Evolutionary conservation across 441 rosid genomes (phyloP).

Genomic region (Macaranga tanarius): DNA sequence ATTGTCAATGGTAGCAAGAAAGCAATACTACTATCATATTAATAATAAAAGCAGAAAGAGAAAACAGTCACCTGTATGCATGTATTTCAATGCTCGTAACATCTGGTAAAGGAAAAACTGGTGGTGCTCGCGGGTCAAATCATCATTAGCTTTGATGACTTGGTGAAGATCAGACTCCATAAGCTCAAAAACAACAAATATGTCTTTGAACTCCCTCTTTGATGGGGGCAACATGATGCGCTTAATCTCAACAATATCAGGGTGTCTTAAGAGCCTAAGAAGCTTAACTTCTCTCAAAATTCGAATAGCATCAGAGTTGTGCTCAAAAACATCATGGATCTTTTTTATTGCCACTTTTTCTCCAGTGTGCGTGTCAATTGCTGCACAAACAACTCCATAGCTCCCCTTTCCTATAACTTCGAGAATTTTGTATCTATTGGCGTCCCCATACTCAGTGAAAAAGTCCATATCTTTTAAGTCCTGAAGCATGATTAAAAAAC

Average conservation of each 20-base stretch:
- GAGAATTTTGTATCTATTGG: slow-evolving; percentile 74
- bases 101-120: slow-evolving; percentile 97
- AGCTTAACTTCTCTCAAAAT: slow-evolving; percentile 92
- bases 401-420: slow-evolving; percentile 98
- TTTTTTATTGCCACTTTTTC: slow-evolving; percentile 93
- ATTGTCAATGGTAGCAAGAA: neutral
- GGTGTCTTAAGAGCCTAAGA: slow-evolving; percentile 79
- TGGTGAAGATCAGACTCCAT: slow-evolving; percentile 99
- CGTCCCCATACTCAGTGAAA: slow-evolving; percentile 96
- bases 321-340: slow-evolving; percentile 86
- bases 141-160: slow-evolving; percentile 97
- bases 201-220: slow-evolving; percentile 87
- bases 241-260: slow-evolving; percentile 94
- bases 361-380: slow-evolving; percentile 85
- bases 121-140: slow-evolving; percentile 86
- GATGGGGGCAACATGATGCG: slow-evolving; percentile 97
- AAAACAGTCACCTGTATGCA: slow-evolving; percentile 64
- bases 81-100: slow-evolving; percentile 86
- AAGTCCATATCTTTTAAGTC: slow-evolving; percentile 72
- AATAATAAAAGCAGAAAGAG: neutral
- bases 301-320: slow-evolving; percentile 78
- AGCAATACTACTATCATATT: neutral
- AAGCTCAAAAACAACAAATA: slow-evolving; percentile 94
- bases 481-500: slow-evolving; percentile 40
- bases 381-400: slow-evolving; percentile 98